phyloP scores from a whole-genome alignment of 177 flowering plant species.

The Vitis hybrid region DNA sequence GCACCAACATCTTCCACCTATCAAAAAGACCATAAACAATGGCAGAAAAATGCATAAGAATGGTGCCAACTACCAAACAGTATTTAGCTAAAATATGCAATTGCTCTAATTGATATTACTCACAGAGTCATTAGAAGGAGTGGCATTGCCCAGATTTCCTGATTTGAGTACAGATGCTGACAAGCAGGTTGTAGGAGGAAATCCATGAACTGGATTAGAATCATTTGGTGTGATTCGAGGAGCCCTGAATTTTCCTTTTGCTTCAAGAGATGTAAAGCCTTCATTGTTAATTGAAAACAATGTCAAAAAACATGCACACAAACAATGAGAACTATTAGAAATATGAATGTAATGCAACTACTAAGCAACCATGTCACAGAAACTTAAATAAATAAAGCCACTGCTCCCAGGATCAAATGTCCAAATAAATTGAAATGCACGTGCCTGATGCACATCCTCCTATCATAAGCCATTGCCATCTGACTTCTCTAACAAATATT shows the following conservation, averaged over 20 bases:
- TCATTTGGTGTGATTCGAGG: slow-evolving; percentile 50
- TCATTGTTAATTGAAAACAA: slow-evolving; percentile 34
- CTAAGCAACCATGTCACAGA: neutral
- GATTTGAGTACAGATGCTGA: slow-evolving; percentile 14
- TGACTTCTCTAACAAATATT: neutral
- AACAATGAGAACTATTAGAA: neutral
- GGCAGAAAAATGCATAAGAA: slow-evolving; percentile 4
- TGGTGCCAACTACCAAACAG: neutral
- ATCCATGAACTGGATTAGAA: slow-evolving; percentile 24
- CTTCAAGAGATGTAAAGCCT: slow-evolving; percentile 91
- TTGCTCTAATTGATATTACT: slow-evolving; percentile 15
- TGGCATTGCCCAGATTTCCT: slow-evolving; percentile 10
- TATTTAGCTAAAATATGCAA: neutral
- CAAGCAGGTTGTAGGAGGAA: slow-evolving; percentile 25
- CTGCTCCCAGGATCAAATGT: neutral
- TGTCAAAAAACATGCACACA: neutral
- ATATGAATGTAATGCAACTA: neutral
- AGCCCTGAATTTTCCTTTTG: slow-evolving; percentile 73
- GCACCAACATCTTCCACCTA: slow-evolving; percentile 36
- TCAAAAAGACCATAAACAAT: slow-evolving; percentile 6
- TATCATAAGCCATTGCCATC: neutral
- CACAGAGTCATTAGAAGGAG: slow-evolving; percentile 26
- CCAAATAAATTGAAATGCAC: neutral
- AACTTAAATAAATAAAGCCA: neutral
- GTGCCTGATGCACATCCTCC: neutral